Percentiles rank a stretch among this genome's conserved stretches.
Evolutionary conservation across 2,329 filamentous ascomycete genomes (phyloP).

Genomic region (Teratosphaeriaceae sp.): DNA sequence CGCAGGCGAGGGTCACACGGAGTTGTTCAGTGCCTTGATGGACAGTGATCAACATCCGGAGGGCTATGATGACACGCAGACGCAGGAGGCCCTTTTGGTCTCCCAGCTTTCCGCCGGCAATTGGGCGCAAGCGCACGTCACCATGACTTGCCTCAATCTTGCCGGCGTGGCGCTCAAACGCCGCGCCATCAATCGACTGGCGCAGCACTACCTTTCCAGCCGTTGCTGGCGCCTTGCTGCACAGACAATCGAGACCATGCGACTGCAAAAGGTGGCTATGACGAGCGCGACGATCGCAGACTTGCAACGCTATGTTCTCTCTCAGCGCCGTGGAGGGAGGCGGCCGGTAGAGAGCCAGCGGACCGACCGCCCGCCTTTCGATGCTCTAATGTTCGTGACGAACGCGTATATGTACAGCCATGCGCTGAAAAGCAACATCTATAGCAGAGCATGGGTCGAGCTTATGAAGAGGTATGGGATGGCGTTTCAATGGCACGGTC

Average conservation of each 20-base stretch:
- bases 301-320: constrained; percentile 36
- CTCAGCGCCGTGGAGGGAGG: constrained; percentile 32
- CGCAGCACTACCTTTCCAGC: constrained; percentile 35
- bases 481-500: constrained; percentile 44
- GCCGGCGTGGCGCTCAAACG: constrained; percentile 23
- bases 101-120: constrained; percentile 47
- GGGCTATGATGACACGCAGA: constrained; percentile 48
- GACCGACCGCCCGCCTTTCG: constrained; percentile 14
- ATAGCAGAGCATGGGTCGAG: constrained; percentile 49
- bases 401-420: constrained; percentile 38
- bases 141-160: constrained; percentile 48
- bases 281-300: constrained; percentile 38
- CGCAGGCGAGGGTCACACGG: constrained; percentile 49
- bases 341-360: constrained; percentile 21
- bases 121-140: constrained; percentile 47
- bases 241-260: constrained; percentile 45
- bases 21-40: constrained; percentile 47
- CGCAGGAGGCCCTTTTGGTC: constrained; percentile 50
- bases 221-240: constrained; percentile 21
- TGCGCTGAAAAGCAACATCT: constrained; percentile 28
- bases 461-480: constrained; percentile 55
- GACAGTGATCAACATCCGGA: constrained; percentile 60
- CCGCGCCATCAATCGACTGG: constrained; percentile 41
- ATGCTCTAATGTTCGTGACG: constrained; percentile 40
- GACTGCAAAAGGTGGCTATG: constrained; percentile 35